Evolutionary conservation across 345 rosid genomes (phyloP), one percentile per base, ranked within the genome.

Genomic region (Lepidium africanum): DNA sequence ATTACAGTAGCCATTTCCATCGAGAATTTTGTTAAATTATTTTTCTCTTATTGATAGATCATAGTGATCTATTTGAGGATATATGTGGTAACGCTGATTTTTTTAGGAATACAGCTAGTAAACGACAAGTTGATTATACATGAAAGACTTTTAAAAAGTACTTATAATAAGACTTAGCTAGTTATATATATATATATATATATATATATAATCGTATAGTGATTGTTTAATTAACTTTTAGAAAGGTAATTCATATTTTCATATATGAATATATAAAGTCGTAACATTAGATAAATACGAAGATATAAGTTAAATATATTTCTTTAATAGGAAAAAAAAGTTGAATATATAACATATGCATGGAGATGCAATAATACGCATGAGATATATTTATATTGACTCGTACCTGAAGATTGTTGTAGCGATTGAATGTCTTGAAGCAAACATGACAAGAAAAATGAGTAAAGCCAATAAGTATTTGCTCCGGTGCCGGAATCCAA

Each of bases 321-420:
- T 27, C 5, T 27, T 27, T 27, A 4, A 27, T 27, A 27, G 5
- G 32, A 27, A 27, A 27, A 27, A 5, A 27, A 27, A 4, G 32
- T 4, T 1, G 12, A 25, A 25, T 1, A 15, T 38, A 47, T 21
- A 33, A 39, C 1, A 27, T 27, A 61, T 73, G 72, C 68, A 73
- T 66, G 63, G 63, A 40, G 5, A 66, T 6, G 10, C 13, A 23
- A 48, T 48, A 35, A 48, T 48, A n/a, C 12, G 17, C 38, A n/a
- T 60, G 48, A 50, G 14, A 19, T n/a, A 50, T 46, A 48, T 45
- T 49, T 10, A 11, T 46, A 36, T 46, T 67, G 46, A 12, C 16
- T 40, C 41, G 52, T 72, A 92, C 96, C 92, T 92, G 96, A 72
- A 89, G 98, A 77, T 89, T 92, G 75, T 92, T 92, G 89, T 86